These are phyloP conservation scores for Aspergillus sp. DNA, from an alignment of 2,329 filamentous ascomycete genomes.

Conservation along the genomic window DNA sequence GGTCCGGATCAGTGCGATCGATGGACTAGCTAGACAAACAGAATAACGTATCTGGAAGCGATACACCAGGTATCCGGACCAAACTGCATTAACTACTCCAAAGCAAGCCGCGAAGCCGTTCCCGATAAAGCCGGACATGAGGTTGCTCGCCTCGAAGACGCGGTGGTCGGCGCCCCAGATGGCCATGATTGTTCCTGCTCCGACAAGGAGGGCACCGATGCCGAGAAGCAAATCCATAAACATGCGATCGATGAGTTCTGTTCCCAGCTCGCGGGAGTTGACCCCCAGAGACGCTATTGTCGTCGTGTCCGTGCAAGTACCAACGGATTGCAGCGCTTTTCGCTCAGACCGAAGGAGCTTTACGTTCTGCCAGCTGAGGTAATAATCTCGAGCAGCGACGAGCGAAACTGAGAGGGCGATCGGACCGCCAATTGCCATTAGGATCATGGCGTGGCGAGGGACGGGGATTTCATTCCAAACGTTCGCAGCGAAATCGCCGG, in stretches of 20 bases:
- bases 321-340: constrained; percentile 29
- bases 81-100: constrained; percentile 54
- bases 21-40: constrained; percentile 30
- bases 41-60: constrained; percentile 47
- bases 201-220: constrained; percentile 55
- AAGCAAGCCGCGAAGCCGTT: constrained; percentile 57
- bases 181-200: constrained; percentile 58
- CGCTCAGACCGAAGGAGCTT: constrained; percentile 51
- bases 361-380: constrained; percentile 53
- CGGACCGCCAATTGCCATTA: constrained; percentile 58
- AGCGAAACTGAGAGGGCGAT: constrained; percentile 51
- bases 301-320: not conserved
- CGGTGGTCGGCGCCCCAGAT: constrained; percentile 53
- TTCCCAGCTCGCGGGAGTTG: constrained; percentile 55
- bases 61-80: constrained; percentile 51
- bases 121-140: constrained; percentile 61
- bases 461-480: constrained; percentile 60
- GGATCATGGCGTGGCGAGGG: constrained; percentile 52
- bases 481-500: constrained; percentile 62
- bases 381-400: constrained; percentile 54
- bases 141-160: constrained; percentile 55
- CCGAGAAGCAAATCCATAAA: constrained; percentile 59
- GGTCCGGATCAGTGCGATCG: constrained; percentile 20
- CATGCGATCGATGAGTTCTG: constrained; percentile 56
- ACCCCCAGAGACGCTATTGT: constrained; percentile 48